Conservation (phyloP, 2,329 filamentous ascomycete genomes). For the Acrodontium crateriforme region DNA sequence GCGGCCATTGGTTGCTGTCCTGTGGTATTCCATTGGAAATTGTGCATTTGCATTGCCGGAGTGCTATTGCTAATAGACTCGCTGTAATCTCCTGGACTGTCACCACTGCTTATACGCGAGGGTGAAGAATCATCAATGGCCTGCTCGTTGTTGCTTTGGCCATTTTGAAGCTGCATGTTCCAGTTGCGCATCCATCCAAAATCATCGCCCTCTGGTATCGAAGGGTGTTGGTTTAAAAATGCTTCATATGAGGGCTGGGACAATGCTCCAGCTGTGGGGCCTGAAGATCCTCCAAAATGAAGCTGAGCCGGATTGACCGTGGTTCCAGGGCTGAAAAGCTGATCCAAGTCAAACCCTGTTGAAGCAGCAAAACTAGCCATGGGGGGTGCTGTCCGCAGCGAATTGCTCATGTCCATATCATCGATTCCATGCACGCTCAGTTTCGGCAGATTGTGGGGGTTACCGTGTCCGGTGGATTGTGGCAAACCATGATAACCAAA, state of each 20-base stretch:
- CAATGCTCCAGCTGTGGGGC: constrained; percentile 5
- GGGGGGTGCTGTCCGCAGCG: constrained; percentile 66
- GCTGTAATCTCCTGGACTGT: constrained; percentile 74
- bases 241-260: constrained; percentile 36
- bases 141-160: constrained; percentile 52
- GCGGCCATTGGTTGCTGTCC: constrained; percentile 47
- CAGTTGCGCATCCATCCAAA: constrained; percentile 80
- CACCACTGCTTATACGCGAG: constrained; percentile 90
- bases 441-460: constrained; percentile 59
- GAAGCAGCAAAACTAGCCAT: constrained; percentile 45
- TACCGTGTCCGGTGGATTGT: constrained; percentile 50
- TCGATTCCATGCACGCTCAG: constrained; percentile 66
- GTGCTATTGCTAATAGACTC: constrained; percentile 77
- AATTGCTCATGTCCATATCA: constrained; percentile 43
- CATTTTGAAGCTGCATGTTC: constrained; percentile 53
- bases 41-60: constrained; percentile 12
- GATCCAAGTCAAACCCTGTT: constrained; percentile 54
- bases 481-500: constrained; percentile 62
- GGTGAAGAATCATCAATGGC: constrained; percentile 88
- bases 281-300: constrained; percentile 59
- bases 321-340: constrained; percentile 51
- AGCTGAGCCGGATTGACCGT: constrained; percentile 55
- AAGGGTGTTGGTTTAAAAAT: constrained; percentile 24
- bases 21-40: constrained; percentile 46
- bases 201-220: constrained; percentile 57